Percentiles rank a stretch among this genome's conserved stretches.
Evolutionary conservation across 345 rosid species (phyloP).

Genomic region (Crucihimalaya himalaica): DNA sequence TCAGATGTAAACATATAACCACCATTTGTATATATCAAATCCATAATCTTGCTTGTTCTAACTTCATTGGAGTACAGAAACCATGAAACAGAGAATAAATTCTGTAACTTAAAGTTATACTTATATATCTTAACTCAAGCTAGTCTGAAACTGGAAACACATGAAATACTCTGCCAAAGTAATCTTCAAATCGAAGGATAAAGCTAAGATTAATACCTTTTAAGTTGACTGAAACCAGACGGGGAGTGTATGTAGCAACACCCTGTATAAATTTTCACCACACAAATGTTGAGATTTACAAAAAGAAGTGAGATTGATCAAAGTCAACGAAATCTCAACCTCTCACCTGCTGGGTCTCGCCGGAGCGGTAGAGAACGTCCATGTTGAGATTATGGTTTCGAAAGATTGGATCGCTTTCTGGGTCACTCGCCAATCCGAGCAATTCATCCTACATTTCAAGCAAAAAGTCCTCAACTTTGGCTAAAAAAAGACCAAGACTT

Average conservation of each 20-base stretch:
- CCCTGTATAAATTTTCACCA: slow-evolving; percentile 53
- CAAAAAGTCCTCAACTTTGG: slow-evolving; percentile 7
- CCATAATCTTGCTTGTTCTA: slow-evolving; percentile 10
- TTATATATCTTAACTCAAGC: neutral
- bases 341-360: slow-evolving; percentile 72
- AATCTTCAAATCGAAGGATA: neutral
- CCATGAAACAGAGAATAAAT: neutral
- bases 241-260: slow-evolving; percentile 74
- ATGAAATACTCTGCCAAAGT: neutral
- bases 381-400: slow-evolving; percentile 57
- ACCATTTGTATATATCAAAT: neutral
- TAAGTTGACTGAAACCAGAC: slow-evolving; percentile 66
- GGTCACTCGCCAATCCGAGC: slow-evolving; percentile 78
- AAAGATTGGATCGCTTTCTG: slow-evolving; percentile 65
- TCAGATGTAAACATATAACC: slow-evolving; percentile 10
- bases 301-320: neutral
- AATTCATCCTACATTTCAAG: slow-evolving; percentile 69
- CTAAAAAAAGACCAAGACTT: neutral
- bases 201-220: slow-evolving; percentile 56
- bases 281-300: slow-evolving; percentile 5
- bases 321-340: slow-evolving; percentile 24
- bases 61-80: neutral
- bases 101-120: neutral
- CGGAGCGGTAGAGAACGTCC: slow-evolving; percentile 83
- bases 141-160: neutral